Conservation (phyloP, 2,329 filamentous ascomycete genomes). For the Colletotrichum nymphaeae region DNA sequence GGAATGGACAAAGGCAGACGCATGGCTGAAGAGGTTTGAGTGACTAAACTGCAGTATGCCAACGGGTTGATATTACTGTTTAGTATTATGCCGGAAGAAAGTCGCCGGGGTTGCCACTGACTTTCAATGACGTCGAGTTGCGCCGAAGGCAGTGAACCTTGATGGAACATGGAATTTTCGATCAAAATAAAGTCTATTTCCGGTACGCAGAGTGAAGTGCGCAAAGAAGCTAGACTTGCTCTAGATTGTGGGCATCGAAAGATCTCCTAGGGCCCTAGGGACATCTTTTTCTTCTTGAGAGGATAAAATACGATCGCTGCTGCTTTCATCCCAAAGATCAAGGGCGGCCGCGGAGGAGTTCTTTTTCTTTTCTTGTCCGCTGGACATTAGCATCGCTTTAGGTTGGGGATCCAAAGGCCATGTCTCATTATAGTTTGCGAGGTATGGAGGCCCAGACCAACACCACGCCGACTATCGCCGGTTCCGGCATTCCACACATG, state of each 20-base stretch:
- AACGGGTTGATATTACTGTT: background rate
- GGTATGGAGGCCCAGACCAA: background rate
- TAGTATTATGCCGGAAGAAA: background rate
- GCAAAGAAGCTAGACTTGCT: background rate
- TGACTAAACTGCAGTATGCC: background rate
- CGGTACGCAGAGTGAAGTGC: no score
- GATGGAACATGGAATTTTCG: background rate
- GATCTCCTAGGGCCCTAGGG: background rate
- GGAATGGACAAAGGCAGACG: constrained; percentile 2
- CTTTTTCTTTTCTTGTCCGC: background rate
- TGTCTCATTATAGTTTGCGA: background rate
- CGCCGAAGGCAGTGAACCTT: background rate
- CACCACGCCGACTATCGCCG: background rate
- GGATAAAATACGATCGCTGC: background rate
- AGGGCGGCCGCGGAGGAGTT: no score
- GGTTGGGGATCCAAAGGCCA: background rate
- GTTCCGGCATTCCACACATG: background rate
- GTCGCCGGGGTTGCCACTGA: background rate
- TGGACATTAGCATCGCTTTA: background rate
- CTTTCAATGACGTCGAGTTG: background rate
- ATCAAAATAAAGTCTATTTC: background rate
- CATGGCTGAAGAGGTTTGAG: constrained; percentile 3
- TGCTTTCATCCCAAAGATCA: background rate
- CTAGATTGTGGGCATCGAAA: background rate
- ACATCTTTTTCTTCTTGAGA: background rate